These are phyloP conservation scores for Scedosporium minutisporum DNA, from an alignment of 2,329 filamentous ascomycete genomes.

Conservation along the genomic window DNA sequence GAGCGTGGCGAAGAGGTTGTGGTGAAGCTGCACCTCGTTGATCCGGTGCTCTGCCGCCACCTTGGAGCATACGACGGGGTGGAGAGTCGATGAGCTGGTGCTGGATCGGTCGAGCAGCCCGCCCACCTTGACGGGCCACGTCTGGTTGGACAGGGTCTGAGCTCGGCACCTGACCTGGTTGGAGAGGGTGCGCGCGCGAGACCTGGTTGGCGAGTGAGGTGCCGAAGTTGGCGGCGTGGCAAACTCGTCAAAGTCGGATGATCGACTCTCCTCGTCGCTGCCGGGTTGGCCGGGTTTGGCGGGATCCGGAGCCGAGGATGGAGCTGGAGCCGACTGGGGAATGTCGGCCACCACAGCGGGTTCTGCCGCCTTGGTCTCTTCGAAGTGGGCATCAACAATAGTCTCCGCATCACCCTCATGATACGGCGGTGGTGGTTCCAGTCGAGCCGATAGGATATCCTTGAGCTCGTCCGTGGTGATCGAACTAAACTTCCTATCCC, in stretches of 20 bases:
- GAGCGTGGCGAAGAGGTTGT: slow-evolving; percentile 64
- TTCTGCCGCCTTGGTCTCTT: neutral
- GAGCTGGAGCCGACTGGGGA: neutral
- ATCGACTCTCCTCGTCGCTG: slow-evolving; percentile 28
- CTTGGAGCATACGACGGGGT: slow-evolving; percentile 46
- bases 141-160: slow-evolving; percentile 34
- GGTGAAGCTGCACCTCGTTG: slow-evolving; percentile 57
- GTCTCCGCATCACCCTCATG: slow-evolving; percentile 9
- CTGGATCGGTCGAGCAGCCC: slow-evolving; percentile 62
- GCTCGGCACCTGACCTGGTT: slow-evolving; percentile 34
- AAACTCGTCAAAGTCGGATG: slow-evolving; percentile 45
- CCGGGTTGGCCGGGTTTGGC: neutral
- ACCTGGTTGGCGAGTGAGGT: slow-evolving; percentile 37
- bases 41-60: slow-evolving; percentile 42
- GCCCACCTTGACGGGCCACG: slow-evolving; percentile 47
- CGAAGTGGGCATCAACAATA: slow-evolving; percentile 6
- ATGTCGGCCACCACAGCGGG: slow-evolving; percentile 6
- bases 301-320: neutral
- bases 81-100: slow-evolving; percentile 51
- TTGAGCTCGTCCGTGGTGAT: slow-evolving; percentile 78
- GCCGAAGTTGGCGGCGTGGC: slow-evolving; percentile 47
- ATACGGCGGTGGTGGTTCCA: slow-evolving; percentile 46
- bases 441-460: slow-evolving; percentile 54
- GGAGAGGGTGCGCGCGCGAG: slow-evolving; percentile 37
- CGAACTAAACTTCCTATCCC: slow-evolving; percentile 76